Evolutionary conservation across 768 basidiomycete species (phyloP).

Genomic region (Leucogyrophana mollusca): DNA sequence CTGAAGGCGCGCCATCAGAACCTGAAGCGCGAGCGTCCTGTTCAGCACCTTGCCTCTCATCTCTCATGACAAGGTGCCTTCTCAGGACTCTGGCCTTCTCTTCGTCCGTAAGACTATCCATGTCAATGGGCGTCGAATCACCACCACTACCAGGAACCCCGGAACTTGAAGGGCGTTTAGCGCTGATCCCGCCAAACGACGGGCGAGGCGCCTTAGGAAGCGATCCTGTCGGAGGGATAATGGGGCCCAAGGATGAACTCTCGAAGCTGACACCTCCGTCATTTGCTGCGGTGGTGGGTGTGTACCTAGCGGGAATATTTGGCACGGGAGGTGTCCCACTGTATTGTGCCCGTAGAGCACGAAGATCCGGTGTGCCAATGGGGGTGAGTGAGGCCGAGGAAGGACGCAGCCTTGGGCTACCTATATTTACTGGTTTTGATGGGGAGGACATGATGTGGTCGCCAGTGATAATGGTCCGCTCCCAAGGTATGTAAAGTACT

Average conservation of each 20-base stretch:
- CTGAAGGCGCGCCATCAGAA: slow-evolving; percentile 16
- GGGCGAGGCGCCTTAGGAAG: slow-evolving; percentile 15
- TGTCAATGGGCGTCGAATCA: slow-evolving; percentile 30
- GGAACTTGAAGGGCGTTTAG: slow-evolving; percentile 31
- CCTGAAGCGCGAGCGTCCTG: slow-evolving; percentile 13
- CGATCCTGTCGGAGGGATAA: slow-evolving; percentile 10
- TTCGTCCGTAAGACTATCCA: slow-evolving; percentile 72
- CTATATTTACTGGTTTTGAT: slow-evolving; percentile 57
- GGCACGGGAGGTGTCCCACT: slow-evolving; percentile 52
- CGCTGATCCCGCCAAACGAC: slow-evolving; percentile 37
- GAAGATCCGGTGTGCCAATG: slow-evolving; percentile 63
- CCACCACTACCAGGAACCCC: slow-evolving; percentile 27
- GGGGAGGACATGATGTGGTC: slow-evolving; percentile 52
- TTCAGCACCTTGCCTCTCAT: slow-evolving; percentile 46
- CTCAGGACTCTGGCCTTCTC: slow-evolving; percentile 82
- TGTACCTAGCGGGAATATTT: slow-evolving; percentile 56
- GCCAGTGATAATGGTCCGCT: too few relatives aligned
- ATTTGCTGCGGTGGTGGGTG: slow-evolving; percentile 34
- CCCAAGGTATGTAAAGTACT: too few relatives aligned
- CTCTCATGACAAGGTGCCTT: slow-evolving; percentile 75
- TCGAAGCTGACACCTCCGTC: too few relatives aligned
- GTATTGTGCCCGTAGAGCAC: slow-evolving; percentile 64
- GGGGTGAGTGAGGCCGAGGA: slow-evolving; percentile 30
- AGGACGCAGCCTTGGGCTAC: slow-evolving; percentile 19
- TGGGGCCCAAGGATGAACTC: slow-evolving; percentile 3